Evolutionary conservation across 2,329 filamentous ascomycete species (phyloP).

Genomic region (Trichoderma breve): DNA sequence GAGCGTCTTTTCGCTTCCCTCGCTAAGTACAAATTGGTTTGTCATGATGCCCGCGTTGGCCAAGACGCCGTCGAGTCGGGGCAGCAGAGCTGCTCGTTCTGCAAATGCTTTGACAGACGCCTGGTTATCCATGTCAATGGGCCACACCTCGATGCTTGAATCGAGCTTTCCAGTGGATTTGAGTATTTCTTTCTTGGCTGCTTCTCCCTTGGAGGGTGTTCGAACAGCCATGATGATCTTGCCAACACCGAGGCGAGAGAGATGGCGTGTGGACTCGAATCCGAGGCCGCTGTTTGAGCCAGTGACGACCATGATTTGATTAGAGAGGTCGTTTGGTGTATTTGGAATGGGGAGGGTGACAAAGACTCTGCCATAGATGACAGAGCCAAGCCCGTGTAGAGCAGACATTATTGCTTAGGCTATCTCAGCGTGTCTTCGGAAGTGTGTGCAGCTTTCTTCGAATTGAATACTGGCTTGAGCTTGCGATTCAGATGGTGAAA

Average conservation of each 20-base stretch:
- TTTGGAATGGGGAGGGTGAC: not conserved
- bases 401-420: not conserved
- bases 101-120: conserved; percentile 18
- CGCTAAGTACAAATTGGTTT: not conserved
- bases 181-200: conserved; percentile 35
- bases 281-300: conserved; percentile 39
- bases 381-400: not conserved
- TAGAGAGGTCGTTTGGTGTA: not conserved
- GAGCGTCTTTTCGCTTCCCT: conserved; percentile 11
- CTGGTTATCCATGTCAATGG: conserved; percentile 19
- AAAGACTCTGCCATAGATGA: not conserved
- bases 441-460: not conserved
- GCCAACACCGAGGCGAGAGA: conserved; percentile 35
- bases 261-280: conserved; percentile 40
- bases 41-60: conserved; percentile 18
- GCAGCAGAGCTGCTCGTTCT: conserved; percentile 3
- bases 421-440: not conserved
- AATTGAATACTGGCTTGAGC: not conserved
- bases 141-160: conserved; percentile 21
- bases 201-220: conserved; percentile 36
- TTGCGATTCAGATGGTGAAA: not conserved
- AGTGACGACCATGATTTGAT: conserved; percentile 35
- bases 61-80: conserved; percentile 16
- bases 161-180: conserved; percentile 22
- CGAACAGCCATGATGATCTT: conserved; percentile 42